Percentiles rank a stretch among this genome's conserved stretches.
Conservation (phyloP, 1,284 basidiomycete species). For the Caloboletus firmus region DNA sequence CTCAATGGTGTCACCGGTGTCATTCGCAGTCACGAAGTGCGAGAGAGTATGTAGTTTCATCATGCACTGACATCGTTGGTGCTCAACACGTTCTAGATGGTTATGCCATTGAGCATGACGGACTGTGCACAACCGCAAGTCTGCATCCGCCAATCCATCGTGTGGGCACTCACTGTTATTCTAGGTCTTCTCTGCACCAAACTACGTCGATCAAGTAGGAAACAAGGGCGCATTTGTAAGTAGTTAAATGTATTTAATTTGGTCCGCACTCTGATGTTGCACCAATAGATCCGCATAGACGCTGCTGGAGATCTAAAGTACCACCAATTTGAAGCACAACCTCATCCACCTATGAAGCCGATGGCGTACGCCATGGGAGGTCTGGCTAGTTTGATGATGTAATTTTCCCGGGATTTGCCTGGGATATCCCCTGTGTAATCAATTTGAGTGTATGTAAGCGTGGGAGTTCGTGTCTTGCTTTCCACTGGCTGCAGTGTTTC, state of each 20-base stretch:
- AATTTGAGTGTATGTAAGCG: constrained; percentile 11
- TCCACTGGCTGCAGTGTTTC: neutral
- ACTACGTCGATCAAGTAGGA: constrained; percentile 80
- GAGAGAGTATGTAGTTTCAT: constrained; percentile 63
- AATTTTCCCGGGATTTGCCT: constrained; percentile 12
- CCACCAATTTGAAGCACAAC: constrained; percentile 82
- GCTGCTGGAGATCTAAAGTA: constrained; percentile 74
- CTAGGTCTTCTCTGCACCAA: constrained; percentile 80
- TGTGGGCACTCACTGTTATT: constrained; percentile 8
- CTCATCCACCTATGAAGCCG: constrained; percentile 87
- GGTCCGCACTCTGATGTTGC: constrained; percentile 3
- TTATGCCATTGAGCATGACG: constrained; percentile 88
- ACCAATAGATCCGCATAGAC: constrained; percentile 75
- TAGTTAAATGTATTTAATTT: constrained; percentile 14
- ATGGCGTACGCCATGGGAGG: constrained; percentile 85
- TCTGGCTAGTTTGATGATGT: constrained; percentile 64
- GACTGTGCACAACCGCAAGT: constrained; percentile 81
- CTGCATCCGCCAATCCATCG: neutral
- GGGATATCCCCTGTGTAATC: neutral
- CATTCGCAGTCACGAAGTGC: constrained; percentile 96
- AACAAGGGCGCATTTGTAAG: constrained; percentile 82
- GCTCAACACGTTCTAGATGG: constrained; percentile 52
- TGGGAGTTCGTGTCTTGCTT: constrained; percentile 21
- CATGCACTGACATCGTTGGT: neutral
- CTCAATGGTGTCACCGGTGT: constrained; percentile 86